These are phyloP conservation scores for Catunica adiposa DNA, from an alignment of 2,329 filamentous ascomycete species.

Conservation along the genomic window DNA sequence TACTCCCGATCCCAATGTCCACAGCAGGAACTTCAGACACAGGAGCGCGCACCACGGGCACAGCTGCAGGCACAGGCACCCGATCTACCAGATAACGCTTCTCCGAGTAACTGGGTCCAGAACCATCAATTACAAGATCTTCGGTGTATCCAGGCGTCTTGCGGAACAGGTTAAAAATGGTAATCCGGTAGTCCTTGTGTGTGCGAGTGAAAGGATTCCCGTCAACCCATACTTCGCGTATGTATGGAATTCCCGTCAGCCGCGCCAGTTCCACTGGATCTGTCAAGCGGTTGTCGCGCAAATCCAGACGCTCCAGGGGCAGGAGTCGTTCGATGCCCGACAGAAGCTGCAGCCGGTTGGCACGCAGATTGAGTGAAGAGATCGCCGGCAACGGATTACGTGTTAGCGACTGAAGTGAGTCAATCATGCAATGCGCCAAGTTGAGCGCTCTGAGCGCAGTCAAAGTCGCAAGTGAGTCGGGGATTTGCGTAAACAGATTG, in stretches of 20 bases:
- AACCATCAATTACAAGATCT: constrained; percentile 76
- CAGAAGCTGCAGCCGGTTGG: constrained; percentile 72
- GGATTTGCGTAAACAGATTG: constrained; percentile 87
- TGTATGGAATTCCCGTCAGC: constrained; percentile 76
- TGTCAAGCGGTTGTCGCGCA: constrained; percentile 78
- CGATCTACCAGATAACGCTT: constrained; percentile 71
- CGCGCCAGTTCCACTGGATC: constrained; percentile 83
- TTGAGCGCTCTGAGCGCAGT: constrained; percentile 84
- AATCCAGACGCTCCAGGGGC: constrained; percentile 75
- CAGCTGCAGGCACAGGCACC: constrained; percentile 54
- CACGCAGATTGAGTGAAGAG: constrained; percentile 77
- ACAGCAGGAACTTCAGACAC: constrained; percentile 45
- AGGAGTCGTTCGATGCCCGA: constrained; percentile 79
- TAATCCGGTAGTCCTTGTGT: constrained; percentile 68
- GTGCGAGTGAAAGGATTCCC: constrained; percentile 86
- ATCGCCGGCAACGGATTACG: constrained; percentile 83
- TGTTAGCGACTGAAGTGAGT: constrained; percentile 72
- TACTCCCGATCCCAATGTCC: constrained; percentile 29
- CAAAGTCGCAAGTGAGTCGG: constrained; percentile 72
- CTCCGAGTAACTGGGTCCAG: constrained; percentile 70
- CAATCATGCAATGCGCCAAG: constrained; percentile 94
- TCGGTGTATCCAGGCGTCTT: constrained; percentile 77
- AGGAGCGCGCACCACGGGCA: constrained; percentile 60
- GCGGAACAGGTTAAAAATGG: constrained; percentile 92
- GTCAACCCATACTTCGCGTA: constrained; percentile 81